phyloP scores from a whole-genome alignment of 352 stramenopile genomes.

The Phytophthora sansomeana region DNA sequence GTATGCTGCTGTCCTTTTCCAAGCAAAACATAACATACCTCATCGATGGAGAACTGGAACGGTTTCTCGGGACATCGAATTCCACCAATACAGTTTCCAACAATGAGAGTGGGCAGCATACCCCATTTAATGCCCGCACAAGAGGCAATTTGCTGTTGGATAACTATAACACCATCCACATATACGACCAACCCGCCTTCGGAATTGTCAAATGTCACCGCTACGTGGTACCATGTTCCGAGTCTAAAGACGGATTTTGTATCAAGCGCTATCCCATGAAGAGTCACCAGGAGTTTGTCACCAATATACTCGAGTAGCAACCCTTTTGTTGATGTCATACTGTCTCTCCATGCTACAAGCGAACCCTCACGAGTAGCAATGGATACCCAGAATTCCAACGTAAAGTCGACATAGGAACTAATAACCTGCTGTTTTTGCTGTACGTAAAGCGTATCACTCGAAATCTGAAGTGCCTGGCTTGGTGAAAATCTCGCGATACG shows the following conservation, averaged over 20 bases:
- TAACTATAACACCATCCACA: conserved; percentile 17
- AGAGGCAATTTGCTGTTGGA: conserved; percentile 18
- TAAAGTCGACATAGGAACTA: conserved; percentile 16
- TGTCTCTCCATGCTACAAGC: conserved; percentile 27
- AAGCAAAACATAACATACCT: conserved; percentile 39
- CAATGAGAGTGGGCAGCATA: conserved; percentile 28
- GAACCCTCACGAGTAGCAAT: conserved; percentile 24
- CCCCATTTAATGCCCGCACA: conserved; percentile 14
- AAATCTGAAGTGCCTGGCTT: conserved; percentile 27
- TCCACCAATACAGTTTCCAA: conserved; percentile 53
- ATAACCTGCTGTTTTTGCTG: conserved; percentile 9
- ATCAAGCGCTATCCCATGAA: conserved; percentile 30
- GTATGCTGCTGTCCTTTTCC: not conserved
- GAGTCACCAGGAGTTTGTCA: conserved; percentile 11
- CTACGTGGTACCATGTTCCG: conserved; percentile 31
- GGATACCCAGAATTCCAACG: conserved; percentile 33
- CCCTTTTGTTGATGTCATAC: not conserved
- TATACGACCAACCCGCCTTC: conserved; percentile 17
- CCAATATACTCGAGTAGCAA: conserved; percentile 26
- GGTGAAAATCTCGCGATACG: conserved; percentile 2
- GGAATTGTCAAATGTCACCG: conserved; percentile 25
- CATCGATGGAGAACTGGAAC: conserved; percentile 57
- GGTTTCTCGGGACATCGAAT: conserved; percentile 41
- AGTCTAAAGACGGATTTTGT: conserved; percentile 10
- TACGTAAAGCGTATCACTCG: conserved; percentile 16